Evolutionary conservation across 2,329 filamentous ascomycete genomes (phyloP), one percentile per base, ranked within the genome.

Genomic region (Colletotrichum liriopes): DNA sequence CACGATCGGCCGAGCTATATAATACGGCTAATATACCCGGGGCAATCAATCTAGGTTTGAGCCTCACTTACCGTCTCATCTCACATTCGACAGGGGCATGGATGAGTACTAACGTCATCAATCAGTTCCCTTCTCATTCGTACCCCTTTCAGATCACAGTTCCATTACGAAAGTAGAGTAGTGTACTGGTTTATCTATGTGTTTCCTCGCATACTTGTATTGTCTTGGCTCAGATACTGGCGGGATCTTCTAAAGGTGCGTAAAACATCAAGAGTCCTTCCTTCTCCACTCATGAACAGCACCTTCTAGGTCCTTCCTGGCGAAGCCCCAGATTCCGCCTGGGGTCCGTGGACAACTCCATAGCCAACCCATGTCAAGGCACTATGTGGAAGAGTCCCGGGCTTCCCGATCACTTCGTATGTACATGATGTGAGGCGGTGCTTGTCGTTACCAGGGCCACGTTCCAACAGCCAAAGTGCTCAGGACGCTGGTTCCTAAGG

Each of bases 11-110:
- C 7, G 20, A 11, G 61, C 5, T 4, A 18, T 43, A 32, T n/a
- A n/a, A 26, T 35, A 18, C 32, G n/a, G 18, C 41, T 7, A 6
- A 2, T 35, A 51, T 39, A 18, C 11, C 32, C 8, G 23, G 60
- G 32, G 60, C 35, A 63, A 52, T 63, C 35, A 63, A 63, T 52
- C 35, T 51, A 41, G n/a, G 47, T 63, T 63, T 20, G 14, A 52
- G 37, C 23, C 23, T 52, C 35, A 43, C 18, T 52, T 12, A 26
- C 6, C 32, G 32, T 39, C n/a, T 47, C 29, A 61, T 61, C 11
- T 23, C 26, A 29, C 18, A 26, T 8, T 35, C 5, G 20, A 29
- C 23, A 18, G 41, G 41, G 5, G 29, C 41, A n/a, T 18, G 2
- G 1, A 18, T 18, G 20, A 35, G 8, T n/a, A 26, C 14, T 6